Conservation (phyloP, 2,329 filamentous ascomycete species). For the Fusarium annulatum region DNA sequence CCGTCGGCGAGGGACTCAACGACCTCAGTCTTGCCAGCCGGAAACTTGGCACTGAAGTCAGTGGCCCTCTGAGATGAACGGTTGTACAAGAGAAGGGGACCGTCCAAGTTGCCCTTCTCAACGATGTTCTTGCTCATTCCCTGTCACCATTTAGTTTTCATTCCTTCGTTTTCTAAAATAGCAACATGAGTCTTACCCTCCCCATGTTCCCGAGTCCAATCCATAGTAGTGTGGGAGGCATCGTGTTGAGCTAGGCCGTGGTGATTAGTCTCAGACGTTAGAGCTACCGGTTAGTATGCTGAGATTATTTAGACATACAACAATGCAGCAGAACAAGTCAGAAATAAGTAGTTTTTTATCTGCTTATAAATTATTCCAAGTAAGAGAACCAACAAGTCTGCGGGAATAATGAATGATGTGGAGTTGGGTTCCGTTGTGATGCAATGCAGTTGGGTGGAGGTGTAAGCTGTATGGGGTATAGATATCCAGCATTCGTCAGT, state of each 20-base stretch:
- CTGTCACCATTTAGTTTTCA: conserved; percentile 53
- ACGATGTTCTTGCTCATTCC: conserved; percentile 88
- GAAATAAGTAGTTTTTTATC: neutral
- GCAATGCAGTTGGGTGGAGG: conserved; percentile 6
- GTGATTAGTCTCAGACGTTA: neutral
- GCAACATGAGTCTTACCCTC: conserved; percentile 62
- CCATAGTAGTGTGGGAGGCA: conserved; percentile 75
- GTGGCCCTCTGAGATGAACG: conserved; percentile 75
- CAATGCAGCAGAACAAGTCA: neutral
- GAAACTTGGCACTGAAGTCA: conserved; percentile 71
- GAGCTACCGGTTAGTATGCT: neutral
- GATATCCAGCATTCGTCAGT: neutral
- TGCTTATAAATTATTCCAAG: neutral
- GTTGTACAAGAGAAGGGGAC: conserved; percentile 83
- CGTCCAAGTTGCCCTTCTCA: conserved; percentile 77
- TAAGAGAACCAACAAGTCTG: neutral
- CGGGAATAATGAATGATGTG: conserved; percentile 1
- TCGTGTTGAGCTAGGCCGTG: conserved; percentile 40
- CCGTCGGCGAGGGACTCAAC: conserved; percentile 73
- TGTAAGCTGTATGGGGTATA: neutral
- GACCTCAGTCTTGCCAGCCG: conserved; percentile 70
- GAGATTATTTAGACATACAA: neutral
- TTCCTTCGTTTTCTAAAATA: neutral
- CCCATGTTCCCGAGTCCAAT: conserved; percentile 92
- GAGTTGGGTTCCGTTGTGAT: neutral